Percentiles rank a stretch among this genome's conserved stretches.
Conservation (phyloP, 345 rosid species). For the Turnera subulata region DNA sequence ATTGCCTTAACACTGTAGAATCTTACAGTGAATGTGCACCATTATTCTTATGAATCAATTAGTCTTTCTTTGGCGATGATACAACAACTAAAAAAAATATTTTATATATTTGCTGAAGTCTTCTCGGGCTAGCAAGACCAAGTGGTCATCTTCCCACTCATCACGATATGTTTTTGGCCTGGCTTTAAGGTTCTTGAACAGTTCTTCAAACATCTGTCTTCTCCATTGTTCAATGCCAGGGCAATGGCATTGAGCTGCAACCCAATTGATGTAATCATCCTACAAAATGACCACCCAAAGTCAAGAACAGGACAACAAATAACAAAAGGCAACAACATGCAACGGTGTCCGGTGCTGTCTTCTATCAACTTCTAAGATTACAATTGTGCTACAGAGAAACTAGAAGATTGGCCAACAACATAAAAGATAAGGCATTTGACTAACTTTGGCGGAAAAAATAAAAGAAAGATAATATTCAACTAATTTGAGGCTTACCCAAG, state of each 20-base stretch:
- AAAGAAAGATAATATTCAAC: neutral
- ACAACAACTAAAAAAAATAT: too few species aligned
- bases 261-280: neutral
- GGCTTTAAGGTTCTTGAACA: neutral
- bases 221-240: neutral
- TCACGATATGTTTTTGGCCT: constrained; percentile 7
- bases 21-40: too few species aligned
- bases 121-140: constrained; percentile 5
- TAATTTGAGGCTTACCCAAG: neutral
- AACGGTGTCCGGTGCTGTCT: too few species aligned
- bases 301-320: too few species aligned
- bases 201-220: neutral
- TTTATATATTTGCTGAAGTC: constrained; percentile 10
- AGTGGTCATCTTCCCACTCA: constrained; percentile 14
- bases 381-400: too few species aligned
- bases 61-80: too few species aligned
- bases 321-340: neutral
- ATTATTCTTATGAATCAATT: too few species aligned
- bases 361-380: too few species aligned
- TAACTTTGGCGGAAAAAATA: neutral
- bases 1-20: too few species aligned
- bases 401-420: too few species aligned
- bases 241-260: neutral
- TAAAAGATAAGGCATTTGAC: neutral
- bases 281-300: neutral